Percentiles rank a stretch among this genome's conserved stretches.
phyloP scores from a whole-genome alignment of 2,329 filamentous ascomycete species.

The Paecilomyces niveus region DNA sequence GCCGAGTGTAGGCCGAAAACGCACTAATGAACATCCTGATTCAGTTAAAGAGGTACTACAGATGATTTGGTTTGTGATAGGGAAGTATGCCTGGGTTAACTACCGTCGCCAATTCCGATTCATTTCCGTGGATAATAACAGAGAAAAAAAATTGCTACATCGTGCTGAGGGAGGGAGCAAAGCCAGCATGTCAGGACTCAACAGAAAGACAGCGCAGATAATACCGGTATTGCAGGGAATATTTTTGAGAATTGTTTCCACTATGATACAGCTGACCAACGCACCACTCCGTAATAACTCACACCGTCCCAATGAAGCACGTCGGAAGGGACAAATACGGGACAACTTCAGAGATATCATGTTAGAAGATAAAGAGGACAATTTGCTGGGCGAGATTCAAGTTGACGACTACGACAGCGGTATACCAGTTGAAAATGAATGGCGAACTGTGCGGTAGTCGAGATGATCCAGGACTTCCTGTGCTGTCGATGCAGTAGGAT shows the following conservation, averaged over 20 bases:
- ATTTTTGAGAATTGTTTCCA: conserved; percentile 1
- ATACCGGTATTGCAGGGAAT: conserved; percentile 1
- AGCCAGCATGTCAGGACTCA: background rate
- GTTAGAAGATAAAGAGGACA: background rate
- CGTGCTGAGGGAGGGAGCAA: background rate
- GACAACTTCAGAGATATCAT: background rate
- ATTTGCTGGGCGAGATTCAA: background rate
- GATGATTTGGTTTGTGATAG: background rate
- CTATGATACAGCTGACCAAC: conserved; percentile 4
- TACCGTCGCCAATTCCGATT: background rate
- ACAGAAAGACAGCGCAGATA: background rate
- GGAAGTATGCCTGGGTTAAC: background rate
- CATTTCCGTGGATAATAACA: background rate
- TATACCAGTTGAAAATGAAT: background rate
- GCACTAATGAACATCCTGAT: background rate
- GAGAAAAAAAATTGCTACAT: background rate
- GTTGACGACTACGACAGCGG: background rate
- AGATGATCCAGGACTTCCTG: background rate
- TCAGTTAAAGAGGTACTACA: background rate
- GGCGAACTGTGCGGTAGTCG: background rate
- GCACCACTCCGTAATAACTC: background rate
- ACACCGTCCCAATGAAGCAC: background rate
- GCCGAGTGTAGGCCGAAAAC: too few relatives aligned
- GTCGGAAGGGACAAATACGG: background rate
- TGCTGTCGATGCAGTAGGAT: background rate